Evolutionary conservation across 1,284 basidiomycete species (phyloP).

Genomic region (Boletus coffeatus): DNA sequence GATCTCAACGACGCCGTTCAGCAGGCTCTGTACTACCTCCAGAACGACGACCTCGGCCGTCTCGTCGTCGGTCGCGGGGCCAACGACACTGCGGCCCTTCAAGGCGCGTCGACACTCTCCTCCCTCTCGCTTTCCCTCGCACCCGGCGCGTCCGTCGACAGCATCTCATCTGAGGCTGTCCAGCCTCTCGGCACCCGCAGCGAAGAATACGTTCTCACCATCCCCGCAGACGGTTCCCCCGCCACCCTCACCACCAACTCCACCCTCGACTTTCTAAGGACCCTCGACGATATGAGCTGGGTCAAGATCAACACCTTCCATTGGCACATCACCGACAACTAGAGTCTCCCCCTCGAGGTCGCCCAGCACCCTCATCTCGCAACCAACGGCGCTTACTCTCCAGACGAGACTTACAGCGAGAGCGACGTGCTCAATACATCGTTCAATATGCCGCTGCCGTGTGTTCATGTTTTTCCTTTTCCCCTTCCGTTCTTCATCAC

Average conservation of each 20-base stretch:
- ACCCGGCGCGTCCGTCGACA: conserved; percentile 27
- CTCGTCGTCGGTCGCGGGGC: conserved; percentile 50
- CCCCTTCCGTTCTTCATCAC: background rate
- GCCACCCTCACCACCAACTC: conserved; percentile 66
- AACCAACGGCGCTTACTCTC: conserved; percentile 57
- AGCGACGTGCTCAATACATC: conserved; percentile 48
- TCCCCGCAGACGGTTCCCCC: conserved; percentile 54
- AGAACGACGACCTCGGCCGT: conserved; percentile 45
- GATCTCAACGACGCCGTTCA: conserved; percentile 40
- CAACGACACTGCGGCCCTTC: conserved; percentile 31
- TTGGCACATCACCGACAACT: conserved; percentile 68
- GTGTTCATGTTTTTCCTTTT: conserved; percentile 15
- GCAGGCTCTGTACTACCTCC: conserved; percentile 37
- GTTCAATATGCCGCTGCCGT: conserved; percentile 60
- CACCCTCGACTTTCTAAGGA: conserved; percentile 71
- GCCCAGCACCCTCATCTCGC: conserved; percentile 53
- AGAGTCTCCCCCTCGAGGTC: conserved; percentile 64
- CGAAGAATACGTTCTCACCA: conserved; percentile 62
- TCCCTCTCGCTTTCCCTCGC: conserved; percentile 40
- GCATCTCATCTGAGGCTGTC: conserved; percentile 53
- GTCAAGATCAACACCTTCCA: conserved; percentile 72
- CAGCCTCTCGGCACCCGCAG: conserved; percentile 47
- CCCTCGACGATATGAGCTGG: conserved; percentile 81
- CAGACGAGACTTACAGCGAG: conserved; percentile 48
- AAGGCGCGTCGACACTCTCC: conserved; percentile 25